Evolutionary conservation across 2,329 filamentous ascomycete species (phyloP), one percentile per base, ranked within the genome.

Genomic region (Dothidotthia symphoricarpi): DNA sequence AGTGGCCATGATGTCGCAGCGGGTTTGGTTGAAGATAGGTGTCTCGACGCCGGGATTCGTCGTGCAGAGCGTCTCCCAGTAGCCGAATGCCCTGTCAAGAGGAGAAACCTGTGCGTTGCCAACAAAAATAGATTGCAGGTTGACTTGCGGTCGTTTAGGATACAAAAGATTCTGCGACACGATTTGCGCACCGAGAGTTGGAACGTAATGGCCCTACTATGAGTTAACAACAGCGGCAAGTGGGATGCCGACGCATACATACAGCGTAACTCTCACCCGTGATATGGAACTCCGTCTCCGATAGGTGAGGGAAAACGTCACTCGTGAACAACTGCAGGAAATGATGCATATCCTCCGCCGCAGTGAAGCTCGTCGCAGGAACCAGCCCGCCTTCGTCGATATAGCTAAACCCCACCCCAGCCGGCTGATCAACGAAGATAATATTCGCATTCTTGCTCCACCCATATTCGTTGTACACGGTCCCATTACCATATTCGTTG

Each of bases 231-330:
- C 19, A 22, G 19, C 9, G n/a, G 5, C 19, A 22, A 6, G 19
- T 6, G 5, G 19, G 13, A 26, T 24, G n/a, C 2, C n/a, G 15
- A 32, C 9, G 28, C 7, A 19, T 8, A 59, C 60, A 49, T 51
- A 71, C 68, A n/a, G 61, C 73, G 57, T 73, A 76, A 39, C 68
- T 72, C 43, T 77, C 74, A 0, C 73, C 74, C 0, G 73, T 69
- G 17, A 77, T 68, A 29, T 75, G 69, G 17, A 77, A 66, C 3
- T 69, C 62, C 3, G 61, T 51, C 1, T 63, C 36, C 19, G 51
- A 46, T 13, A 69, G 51, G 7, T 69, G 52, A 0, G 73, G 73
- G 36, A 76, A 75, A 1, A 73, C 64, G 12, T 72, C 63, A 11
- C 58, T 63, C 14, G 72, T 63, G 43, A 76, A 75, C 4, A 75